Conservation (phyloP, 73 alveolate genomes). For the Paramecium biaurelia region DNA sequence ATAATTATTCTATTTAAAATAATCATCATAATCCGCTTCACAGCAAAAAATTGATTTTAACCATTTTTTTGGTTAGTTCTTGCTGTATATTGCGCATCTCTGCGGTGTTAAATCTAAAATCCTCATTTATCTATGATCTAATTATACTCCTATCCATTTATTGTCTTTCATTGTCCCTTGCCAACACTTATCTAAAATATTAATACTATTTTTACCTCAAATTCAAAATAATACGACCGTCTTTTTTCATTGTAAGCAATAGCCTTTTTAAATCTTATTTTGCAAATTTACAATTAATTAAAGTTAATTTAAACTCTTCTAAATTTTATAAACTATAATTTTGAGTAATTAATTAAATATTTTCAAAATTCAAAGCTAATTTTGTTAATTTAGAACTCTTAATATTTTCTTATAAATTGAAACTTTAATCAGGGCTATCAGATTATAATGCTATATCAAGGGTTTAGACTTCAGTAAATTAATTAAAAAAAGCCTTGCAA, state of each 20-base stretch:
- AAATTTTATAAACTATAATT: neutral
- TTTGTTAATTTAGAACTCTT: neutral
- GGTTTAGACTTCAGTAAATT: neutral
- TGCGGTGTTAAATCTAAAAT: neutral
- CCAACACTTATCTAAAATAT: neutral
- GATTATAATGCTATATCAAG: neutral
- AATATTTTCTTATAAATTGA: neutral
- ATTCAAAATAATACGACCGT: neutral
- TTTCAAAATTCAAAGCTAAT: neutral
- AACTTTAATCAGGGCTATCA: neutral
- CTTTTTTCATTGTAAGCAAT: neutral
- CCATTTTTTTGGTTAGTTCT: neutral
- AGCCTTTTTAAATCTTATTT: neutral
- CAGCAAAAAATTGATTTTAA: neutral
- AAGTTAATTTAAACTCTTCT: neutral
- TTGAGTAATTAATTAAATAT: neutral
- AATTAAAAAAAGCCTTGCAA: neutral
- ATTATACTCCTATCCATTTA: neutral
- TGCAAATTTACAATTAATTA: neutral
- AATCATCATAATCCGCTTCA: neutral
- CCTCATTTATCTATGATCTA: neutral
- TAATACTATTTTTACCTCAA: neutral
- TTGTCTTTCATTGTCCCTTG: neutral
- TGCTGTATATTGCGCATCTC: neutral
- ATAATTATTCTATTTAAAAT: neutral